Percentiles rank a stretch among this genome's conserved stretches.
These are phyloP conservation scores for Penicillium sp. DNA, from an alignment of 2,329 filamentous ascomycete genomes.

Conservation along the genomic window DNA sequence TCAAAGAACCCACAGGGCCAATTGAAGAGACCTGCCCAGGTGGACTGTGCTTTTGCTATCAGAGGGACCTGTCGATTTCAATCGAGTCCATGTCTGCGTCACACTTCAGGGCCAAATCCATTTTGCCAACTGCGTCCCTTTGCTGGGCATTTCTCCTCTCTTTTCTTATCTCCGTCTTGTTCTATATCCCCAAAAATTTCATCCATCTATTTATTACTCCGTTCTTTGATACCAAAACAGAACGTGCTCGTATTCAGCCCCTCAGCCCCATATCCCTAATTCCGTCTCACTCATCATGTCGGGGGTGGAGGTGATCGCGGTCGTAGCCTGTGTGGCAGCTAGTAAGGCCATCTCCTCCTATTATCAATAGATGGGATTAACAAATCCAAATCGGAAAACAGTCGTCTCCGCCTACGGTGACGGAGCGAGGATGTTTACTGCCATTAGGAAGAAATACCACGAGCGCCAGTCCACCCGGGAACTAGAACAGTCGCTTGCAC, in stretches of 20 bases:
- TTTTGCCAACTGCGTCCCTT: neutral
- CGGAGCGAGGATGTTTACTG: conserved; percentile 28
- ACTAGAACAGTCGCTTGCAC: conserved; percentile 36
- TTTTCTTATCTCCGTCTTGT: neutral
- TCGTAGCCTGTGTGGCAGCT: conserved; percentile 24
- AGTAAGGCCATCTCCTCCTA: conserved; percentile 9
- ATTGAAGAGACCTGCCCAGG: neutral
- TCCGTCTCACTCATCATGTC: conserved; percentile 10
- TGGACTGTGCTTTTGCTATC: conserved; percentile 8
- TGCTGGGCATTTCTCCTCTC: neutral
- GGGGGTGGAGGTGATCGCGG: conserved; percentile 22
- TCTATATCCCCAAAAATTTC: neutral
- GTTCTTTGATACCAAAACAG: too few relatives aligned
- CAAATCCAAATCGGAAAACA: conserved; percentile 4
- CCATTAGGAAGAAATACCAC: conserved; percentile 27
- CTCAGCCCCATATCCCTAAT: neutral
- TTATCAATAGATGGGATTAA: neutral
- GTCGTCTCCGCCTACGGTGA: conserved; percentile 34
- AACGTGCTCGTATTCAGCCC: neutral
- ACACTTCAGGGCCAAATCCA: neutral
- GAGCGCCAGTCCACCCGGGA: conserved; percentile 23
- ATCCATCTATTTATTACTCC: neutral
- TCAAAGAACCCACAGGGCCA: neutral
- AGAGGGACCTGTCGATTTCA: neutral
- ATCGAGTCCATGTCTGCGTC: neutral